A percentile compares a stretch with the other conserved stretches of the same genome.
Evolutionary conservation across 1,139 yeast species (phyloP).

Genomic region (Taphrina pruni): DNA sequence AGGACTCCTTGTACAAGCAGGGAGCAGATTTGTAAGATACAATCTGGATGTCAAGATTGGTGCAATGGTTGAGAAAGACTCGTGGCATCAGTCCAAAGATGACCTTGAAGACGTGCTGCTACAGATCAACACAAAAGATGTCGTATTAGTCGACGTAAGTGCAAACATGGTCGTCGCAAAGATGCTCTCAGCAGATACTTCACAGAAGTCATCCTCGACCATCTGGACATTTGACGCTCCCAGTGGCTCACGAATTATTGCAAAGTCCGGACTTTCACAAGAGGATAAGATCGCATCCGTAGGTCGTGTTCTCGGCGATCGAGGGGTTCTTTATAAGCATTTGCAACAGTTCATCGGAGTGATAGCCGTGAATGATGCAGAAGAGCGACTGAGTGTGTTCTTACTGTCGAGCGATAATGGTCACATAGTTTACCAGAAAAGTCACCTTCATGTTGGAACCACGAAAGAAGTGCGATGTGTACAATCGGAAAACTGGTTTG

Average conservation of each 20-base stretch:
- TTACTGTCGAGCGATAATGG: constrained; percentile 77
- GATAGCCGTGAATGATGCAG: constrained; percentile 55
- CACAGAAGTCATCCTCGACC: not conserved
- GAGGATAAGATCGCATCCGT: constrained; percentile 62
- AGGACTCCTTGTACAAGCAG: not conserved
- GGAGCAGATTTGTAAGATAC: not conserved
- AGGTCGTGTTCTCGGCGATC: constrained; percentile 72
- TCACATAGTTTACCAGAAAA: constrained; percentile 56
- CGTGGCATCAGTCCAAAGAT: not conserved
- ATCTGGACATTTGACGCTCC: constrained; percentile 54
- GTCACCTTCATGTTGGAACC: constrained; percentile 49
- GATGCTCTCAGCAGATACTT: not conserved
- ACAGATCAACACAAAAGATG: not conserved
- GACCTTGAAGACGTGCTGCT: not conserved
- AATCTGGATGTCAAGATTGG: not conserved
- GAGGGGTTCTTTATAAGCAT: constrained; percentile 82
- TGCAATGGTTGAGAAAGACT: not conserved
- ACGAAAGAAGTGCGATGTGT: constrained; percentile 60
- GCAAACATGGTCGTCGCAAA: not conserved
- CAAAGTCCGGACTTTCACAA: not conserved
- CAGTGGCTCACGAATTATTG: constrained; percentile 9
- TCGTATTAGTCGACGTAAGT: constrained; percentile 39
- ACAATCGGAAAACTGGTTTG: constrained; percentile 84
- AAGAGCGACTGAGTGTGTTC: constrained; percentile 53
- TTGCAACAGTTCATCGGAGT: constrained; percentile 71